These are phyloP conservation scores for Chloranthus sessilifolius DNA, from an alignment of 164 flowering plant species.

Conservation along the genomic window DNA sequence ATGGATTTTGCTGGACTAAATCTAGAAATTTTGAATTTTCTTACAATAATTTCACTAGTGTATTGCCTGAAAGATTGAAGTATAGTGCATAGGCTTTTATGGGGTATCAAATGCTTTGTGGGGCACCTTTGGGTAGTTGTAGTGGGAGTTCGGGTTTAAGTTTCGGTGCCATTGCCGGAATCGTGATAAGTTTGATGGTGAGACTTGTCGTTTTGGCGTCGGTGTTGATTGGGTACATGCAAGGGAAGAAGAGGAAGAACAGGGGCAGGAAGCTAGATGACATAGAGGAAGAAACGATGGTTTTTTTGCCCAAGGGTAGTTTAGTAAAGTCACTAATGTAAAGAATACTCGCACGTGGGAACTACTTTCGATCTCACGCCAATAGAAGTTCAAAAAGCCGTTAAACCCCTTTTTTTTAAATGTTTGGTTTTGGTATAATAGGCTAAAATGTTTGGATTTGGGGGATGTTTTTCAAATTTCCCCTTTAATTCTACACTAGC, in stretches of 20 bases:
- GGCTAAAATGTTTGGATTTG: too few relatives aligned
- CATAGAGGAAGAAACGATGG: too few relatives aligned
- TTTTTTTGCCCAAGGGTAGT: too few relatives aligned
- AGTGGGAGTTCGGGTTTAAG: conserved; percentile 55
- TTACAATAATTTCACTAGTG: conserved; percentile 78
- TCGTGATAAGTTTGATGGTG: conserved; percentile 87
- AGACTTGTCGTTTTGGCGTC: conserved; percentile 80
- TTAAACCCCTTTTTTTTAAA: too few relatives aligned
- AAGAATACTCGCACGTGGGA: too few relatives aligned
- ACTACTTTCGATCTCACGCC: too few relatives aligned
- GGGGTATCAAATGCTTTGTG: conserved; percentile 70
- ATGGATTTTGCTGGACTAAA: conserved; percentile 32
- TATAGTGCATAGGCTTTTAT: conserved; percentile 58
- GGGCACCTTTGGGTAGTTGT: conserved; percentile 60
- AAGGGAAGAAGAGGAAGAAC: conserved; percentile 64
- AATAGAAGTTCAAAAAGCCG: too few relatives aligned
- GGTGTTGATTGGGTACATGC: conserved; percentile 70
- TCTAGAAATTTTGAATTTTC: conserved; percentile 75
- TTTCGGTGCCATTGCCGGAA: conserved; percentile 81
- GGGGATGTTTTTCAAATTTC: too few relatives aligned
- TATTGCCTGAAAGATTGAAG: conserved; percentile 51
- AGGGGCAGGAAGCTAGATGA: conserved; percentile 47
- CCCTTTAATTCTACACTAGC: too few relatives aligned
- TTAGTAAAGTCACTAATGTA: too few relatives aligned
- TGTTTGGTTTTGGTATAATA: too few relatives aligned